Base-by-base conservation (phyloP, 2,329 filamentous ascomycete genomes). In the Elsinoe fawcettii region DNA sequence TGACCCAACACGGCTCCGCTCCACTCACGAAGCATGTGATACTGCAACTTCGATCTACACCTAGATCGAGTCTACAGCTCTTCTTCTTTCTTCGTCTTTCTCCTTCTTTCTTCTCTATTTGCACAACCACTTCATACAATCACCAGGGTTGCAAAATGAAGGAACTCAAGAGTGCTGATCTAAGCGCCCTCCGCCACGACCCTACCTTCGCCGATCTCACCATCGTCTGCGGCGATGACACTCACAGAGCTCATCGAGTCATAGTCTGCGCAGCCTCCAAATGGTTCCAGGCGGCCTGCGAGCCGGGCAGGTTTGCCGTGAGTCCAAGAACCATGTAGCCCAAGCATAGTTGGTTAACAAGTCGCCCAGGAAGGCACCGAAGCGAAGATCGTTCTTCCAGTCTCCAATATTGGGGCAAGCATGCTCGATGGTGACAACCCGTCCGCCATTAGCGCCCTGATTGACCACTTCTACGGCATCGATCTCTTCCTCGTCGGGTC, bases 201-300 rank as follows among this genome's bases (percentile, higher is more conserved):
- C 18, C 27, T 14, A 22, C 47, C 47, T 51, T 51, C 22, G 47
- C 16, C 25, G 47, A 30, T 6, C 41, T 46, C 5, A 46, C 41
- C 22, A 43, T 43, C 39, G 39, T 43, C 39, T 63, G 63, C 41
- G 59, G 60, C 5, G 58, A 59, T 2, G 57, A 47, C 37, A 56
- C 18, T 18, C 63, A 60, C 59, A 49, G 44, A 11, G 61, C 63
- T 2, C 65, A 66, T 49, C 62, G 63, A 34, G 23, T 30, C 1
- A 51, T 65, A 12, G 49, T 66, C 4, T 65, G 63, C 39, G 2
- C 57, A 6, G 58, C 60, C 11, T 65, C 56, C 20, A 58, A 60
- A 2, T 66, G 59, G 57, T 63, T 66, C 34, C 57, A 51, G 14
- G 60, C 60, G 20, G 57, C 60, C 6, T 64, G 63, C 37, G 51